These are phyloP conservation scores for Rhynchosporium secalis DNA, from an alignment of 2,329 filamentous ascomycete species.

Conservation along the genomic window DNA sequence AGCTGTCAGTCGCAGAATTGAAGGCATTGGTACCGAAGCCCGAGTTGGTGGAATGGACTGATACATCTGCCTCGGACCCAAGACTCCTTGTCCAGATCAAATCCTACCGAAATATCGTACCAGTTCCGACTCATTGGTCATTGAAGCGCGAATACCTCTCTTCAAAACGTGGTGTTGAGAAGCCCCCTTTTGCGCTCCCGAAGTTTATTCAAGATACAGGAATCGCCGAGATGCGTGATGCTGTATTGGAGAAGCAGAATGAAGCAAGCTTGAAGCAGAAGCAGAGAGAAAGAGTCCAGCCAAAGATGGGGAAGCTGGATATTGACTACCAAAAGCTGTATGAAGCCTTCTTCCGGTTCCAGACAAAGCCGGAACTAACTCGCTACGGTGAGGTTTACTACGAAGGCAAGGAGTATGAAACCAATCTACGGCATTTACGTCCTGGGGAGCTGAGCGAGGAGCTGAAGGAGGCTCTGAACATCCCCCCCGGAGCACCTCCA, in stretches of 20 bases:
- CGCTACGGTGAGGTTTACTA: constrained; percentile 99
- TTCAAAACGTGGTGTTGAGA: constrained; percentile 95
- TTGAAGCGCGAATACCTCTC: constrained; percentile 96
- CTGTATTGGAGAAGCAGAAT: constrained; percentile 92
- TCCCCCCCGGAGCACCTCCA: constrained; percentile 87
- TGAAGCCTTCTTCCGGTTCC: constrained; percentile 96
- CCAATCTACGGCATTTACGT: constrained; percentile 85
- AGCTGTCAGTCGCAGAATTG: constrained; percentile 90
- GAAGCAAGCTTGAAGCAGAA: constrained; percentile 92
- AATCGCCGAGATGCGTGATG: constrained; percentile 97
- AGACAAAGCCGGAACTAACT: constrained; percentile 92
- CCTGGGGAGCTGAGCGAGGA: constrained; percentile 88
- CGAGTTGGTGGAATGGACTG: constrained; percentile 96
- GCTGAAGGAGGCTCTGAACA: constrained; percentile 88
- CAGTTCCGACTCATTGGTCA: constrained; percentile 91
- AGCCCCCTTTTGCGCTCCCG: constrained; percentile 86
- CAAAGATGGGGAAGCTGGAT: constrained; percentile 95
- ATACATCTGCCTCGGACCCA: constrained; percentile 87
- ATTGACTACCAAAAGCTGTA: constrained; percentile 99
- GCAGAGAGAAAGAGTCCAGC: constrained; percentile 88
- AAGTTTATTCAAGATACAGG: constrained; percentile 98
- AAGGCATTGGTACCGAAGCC: constrained; percentile 90
- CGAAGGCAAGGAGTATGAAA: constrained; percentile 97
- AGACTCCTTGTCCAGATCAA: constrained; percentile 91
- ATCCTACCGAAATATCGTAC: constrained; percentile 90